Conservation (phyloP, 2,329 filamentous ascomycete genomes). For the Alternaria triticimaculans region DNA sequence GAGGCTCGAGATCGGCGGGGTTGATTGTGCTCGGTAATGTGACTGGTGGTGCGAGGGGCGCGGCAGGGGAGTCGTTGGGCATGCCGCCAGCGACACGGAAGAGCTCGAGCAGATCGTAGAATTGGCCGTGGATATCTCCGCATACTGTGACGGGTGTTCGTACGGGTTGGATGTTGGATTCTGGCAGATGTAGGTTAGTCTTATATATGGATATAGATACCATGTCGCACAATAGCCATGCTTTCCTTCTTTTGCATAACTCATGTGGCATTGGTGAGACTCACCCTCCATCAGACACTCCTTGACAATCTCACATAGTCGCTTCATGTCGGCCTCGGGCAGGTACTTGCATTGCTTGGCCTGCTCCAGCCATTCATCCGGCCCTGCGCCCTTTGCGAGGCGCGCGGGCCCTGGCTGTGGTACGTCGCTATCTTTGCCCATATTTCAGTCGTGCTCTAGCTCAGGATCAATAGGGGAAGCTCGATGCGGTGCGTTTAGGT, state of each 20-base stretch:
- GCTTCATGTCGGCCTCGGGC: conserved; percentile 96
- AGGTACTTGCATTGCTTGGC: conserved; percentile 98
- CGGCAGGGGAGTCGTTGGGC: conserved; percentile 73
- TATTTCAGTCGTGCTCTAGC: conserved; percentile 24
- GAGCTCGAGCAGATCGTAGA: conserved; percentile 95
- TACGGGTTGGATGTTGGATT: conserved; percentile 99
- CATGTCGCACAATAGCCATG: no score
- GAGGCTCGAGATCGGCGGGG: conserved; percentile 90
- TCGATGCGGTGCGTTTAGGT: neutral
- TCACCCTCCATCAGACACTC: conserved; percentile 97
- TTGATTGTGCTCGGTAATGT: conserved; percentile 73
- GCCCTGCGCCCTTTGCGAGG: conserved; percentile 79
- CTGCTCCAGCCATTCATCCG: conserved; percentile 96
- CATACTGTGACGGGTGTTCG: conserved; percentile 95
- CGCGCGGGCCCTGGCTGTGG: conserved; percentile 92
- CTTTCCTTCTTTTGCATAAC: rapidly evolving
- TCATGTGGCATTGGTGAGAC: conserved; percentile 14
- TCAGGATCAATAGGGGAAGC: neutral
- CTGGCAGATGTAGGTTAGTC: conserved; percentile 54
- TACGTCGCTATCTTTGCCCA: conserved; percentile 65
- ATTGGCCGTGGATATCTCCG: conserved; percentile 98
- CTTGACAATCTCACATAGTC: conserved; percentile 98
- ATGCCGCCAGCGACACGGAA: conserved; percentile 97
- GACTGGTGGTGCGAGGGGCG: conserved; percentile 71
- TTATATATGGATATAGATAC: neutral